Conservation (phyloP, 495 filamentous ascomycete species). For the Aspergillus bridgeri region DNA sequence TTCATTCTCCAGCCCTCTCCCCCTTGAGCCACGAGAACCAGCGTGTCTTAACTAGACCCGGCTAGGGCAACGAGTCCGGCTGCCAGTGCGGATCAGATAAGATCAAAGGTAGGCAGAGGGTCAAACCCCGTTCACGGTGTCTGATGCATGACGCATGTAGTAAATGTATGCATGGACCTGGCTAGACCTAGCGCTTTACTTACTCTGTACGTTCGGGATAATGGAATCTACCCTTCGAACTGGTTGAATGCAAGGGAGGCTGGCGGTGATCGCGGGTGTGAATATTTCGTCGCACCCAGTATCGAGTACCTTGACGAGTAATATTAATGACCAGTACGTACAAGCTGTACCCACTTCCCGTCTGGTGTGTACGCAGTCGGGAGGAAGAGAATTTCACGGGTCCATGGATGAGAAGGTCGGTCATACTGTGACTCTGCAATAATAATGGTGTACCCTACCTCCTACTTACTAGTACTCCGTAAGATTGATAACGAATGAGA, state of each 20-base stretch:
- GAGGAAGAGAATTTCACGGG: constrained; percentile 5
- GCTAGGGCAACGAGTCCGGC: constrained; percentile 2
- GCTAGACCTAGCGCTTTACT: too few relatives aligned
- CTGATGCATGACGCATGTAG: too few relatives aligned
- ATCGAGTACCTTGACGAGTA: too few relatives aligned
- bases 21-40: background rate
- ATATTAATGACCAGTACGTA: too few relatives aligned
- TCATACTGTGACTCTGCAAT: background rate
- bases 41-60: constrained; percentile 4
- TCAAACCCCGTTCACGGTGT: too few relatives aligned
- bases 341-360: background rate
- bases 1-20: background rate
- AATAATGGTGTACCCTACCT: too few relatives aligned
- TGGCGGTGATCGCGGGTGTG: constrained; percentile 9
- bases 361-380: background rate
- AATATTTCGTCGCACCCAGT: background rate
- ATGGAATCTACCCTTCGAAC: background rate
- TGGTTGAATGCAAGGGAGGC: background rate
- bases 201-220: too few relatives aligned
- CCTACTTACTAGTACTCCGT: background rate
- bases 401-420: background rate
- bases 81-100: constrained; percentile 24
- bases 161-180: too few relatives aligned
- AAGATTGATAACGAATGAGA: constrained; percentile 20
- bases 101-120: too few relatives aligned